These are phyloP conservation scores for Kluyveromyces siamensis DNA, from an alignment of 805 yeast species.

Conservation along the genomic window DNA sequence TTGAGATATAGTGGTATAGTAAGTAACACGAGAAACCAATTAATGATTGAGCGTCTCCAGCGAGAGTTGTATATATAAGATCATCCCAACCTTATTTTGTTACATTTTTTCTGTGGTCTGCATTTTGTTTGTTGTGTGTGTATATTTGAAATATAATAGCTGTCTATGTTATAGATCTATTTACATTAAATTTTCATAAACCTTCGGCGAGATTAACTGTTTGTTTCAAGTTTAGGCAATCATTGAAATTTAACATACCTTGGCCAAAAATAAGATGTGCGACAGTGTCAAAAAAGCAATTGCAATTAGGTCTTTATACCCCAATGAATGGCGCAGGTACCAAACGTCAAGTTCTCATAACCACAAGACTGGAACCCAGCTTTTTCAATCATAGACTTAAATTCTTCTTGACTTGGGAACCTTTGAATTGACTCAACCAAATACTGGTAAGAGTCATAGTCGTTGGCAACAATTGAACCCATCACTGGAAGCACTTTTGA, in stretches of 20 bases:
- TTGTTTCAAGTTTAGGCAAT: no score
- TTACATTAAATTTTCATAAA: not conserved
- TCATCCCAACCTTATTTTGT: no score
- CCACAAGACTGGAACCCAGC: constrained; percentile 95
- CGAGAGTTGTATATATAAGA: no score
- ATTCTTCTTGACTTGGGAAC: constrained; percentile 88
- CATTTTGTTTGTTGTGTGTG: no score
- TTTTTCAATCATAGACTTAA: constrained; percentile 82
- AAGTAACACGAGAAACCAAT: no score
- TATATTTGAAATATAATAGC: not conserved
- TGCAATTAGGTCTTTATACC: constrained; percentile 69
- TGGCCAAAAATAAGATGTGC: no score
- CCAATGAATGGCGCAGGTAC: constrained; percentile 91
- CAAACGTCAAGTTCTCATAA: constrained; percentile 88
- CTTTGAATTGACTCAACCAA: constrained; percentile 87
- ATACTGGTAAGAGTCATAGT: constrained; percentile 92
- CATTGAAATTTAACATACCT: no score
- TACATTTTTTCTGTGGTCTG: no score
- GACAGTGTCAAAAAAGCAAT: not conserved
- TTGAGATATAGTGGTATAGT: not conserved
- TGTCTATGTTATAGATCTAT: not conserved
- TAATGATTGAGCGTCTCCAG: no score
- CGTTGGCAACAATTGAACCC: constrained; percentile 94
- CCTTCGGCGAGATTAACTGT: not conserved
- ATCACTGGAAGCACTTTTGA: constrained; percentile 82